A percentile compares a stretch with the other conserved stretches of the same genome.
These are phyloP conservation scores for Sapria himalayana DNA, from an alignment of 345 rosid species.

Conservation along the genomic window DNA sequence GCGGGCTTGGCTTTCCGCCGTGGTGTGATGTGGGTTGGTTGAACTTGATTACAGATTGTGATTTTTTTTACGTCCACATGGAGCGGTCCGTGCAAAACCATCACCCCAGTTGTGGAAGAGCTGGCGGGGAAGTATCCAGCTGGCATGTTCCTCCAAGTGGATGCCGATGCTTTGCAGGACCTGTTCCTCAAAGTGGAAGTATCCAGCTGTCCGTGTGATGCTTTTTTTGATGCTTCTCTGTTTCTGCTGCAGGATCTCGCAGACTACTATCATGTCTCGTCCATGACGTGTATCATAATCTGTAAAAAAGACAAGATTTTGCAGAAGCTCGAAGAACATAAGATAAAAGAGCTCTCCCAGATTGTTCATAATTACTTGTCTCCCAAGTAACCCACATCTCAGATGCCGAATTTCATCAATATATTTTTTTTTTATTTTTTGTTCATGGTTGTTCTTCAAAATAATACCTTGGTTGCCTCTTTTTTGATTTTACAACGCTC, in stretches of 20 bases:
- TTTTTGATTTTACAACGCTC: no score
- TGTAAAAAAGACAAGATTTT: slow-evolving; percentile 49
- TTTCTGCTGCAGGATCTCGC: slow-evolving; percentile 31
- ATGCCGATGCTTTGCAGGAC: slow-evolving; percentile 62
- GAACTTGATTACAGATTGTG: slow-evolving; percentile 27
- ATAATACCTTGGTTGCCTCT: no score
- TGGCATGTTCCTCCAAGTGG: slow-evolving; percentile 51
- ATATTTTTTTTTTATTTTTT: no score
- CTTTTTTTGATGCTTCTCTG: slow-evolving; percentile 1
- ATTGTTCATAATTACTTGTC: no score
- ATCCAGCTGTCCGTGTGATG: not conserved
- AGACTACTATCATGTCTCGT: slow-evolving; percentile 43
- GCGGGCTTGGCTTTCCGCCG: no score
- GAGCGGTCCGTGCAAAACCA: slow-evolving; percentile 68
- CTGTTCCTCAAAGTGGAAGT: not conserved
- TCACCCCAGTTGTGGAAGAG: slow-evolving; percentile 47
- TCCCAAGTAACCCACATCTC: no score
- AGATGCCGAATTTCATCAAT: no score
- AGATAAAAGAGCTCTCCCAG: no score
- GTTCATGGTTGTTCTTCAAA: no score
- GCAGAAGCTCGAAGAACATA: slow-evolving; percentile 62
- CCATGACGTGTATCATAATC: slow-evolving; percentile 71
- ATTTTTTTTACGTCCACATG: slow-evolving; percentile 72
- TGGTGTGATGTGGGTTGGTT: not conserved
- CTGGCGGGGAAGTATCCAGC: slow-evolving; percentile 40